Evolutionary conservation across 2,329 filamentous ascomycete genomes (phyloP).

Genomic region (Pleoardoris graminearum): DNA sequence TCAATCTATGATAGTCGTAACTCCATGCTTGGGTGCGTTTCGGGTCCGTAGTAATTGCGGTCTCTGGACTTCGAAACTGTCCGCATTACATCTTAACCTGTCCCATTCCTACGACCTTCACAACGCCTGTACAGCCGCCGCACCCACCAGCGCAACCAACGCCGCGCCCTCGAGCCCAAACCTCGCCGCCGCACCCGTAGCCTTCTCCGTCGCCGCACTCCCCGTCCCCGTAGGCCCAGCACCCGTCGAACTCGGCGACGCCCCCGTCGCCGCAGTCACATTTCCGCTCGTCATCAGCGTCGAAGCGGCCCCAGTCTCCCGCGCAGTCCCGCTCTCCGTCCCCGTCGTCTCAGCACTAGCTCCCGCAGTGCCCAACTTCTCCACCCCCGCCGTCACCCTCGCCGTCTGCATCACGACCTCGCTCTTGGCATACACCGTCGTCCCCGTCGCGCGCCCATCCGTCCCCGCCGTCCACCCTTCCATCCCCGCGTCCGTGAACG

Average conservation of each 20-base stretch:
- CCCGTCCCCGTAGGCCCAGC: constrained; percentile 7
- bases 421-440: constrained; percentile 20
- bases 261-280: constrained; percentile 7
- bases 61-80: no score
- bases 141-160: constrained; percentile 27
- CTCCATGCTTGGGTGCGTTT: no score
- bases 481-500: constrained; percentile 8
- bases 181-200: constrained; percentile 27
- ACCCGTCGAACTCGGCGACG: constrained; percentile 10
- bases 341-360: constrained; percentile 13
- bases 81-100: no score
- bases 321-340: constrained; percentile 1
- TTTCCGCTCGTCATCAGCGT: constrained; percentile 5
- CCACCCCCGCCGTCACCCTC: constrained; percentile 27
- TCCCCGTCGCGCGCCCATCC: constrained; percentile 14
- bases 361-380: constrained; percentile 19
- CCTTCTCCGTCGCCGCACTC: constrained; percentile 15
- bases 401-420: constrained; percentile 28
- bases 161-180: constrained; percentile 24
- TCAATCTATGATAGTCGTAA: no score
- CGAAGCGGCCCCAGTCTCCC: background rate
- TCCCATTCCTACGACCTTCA: no score
- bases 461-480: constrained; percentile 18
- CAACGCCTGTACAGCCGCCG: constrained; percentile 24
- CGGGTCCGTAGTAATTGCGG: no score